Evolutionary conservation across 768 basidiomycete genomes (phyloP).

Genomic region (Mycena sanguinolenta): DNA sequence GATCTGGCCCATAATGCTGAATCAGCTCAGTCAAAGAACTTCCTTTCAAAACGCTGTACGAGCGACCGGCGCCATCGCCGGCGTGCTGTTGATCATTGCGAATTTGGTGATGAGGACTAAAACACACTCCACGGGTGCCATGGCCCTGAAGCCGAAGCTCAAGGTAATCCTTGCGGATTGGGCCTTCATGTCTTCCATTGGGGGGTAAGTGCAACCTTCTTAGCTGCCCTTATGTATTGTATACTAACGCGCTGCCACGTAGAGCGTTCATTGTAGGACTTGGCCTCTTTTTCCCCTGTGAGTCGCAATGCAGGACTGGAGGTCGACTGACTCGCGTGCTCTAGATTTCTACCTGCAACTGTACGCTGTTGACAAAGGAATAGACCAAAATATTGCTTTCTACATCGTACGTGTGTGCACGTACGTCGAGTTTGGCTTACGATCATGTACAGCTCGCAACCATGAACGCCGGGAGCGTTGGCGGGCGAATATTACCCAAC

Average conservation of each 20-base stretch:
- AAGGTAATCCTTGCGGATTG: conserved; percentile 32
- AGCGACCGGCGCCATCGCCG: conserved; percentile 21
- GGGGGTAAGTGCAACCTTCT: conserved; percentile 19
- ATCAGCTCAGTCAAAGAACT: conserved; percentile 23
- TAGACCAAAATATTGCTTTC: conserved; percentile 21
- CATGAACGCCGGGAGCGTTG: conserved; percentile 29
- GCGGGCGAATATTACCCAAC: conserved; percentile 29
- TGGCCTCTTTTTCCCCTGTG: conserved; percentile 32
- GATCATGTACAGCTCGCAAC: conserved; percentile 18
- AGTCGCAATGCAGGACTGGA: not conserved
- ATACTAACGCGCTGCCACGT: conserved; percentile 1
- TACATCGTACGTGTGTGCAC: conserved; percentile 23
- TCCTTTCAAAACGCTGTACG: conserved; percentile 29
- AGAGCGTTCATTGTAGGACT: conserved; percentile 33
- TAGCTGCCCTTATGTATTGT: conserved; percentile 16
- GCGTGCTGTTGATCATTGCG: conserved; percentile 15
- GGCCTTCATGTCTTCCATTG: conserved; percentile 33
- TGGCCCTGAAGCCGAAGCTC: conserved; percentile 23
- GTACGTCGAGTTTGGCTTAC: conserved; percentile 4
- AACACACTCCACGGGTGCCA: conserved; percentile 12
- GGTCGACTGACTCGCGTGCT: not conserved
- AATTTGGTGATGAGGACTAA: conserved; percentile 30
- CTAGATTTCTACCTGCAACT: conserved; percentile 30
- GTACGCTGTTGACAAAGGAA: conserved; percentile 25
- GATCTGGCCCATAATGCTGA: conserved; percentile 29